Conservation (phyloP, 257 asterid species). For the Solanum pimpinellifolium region DNA sequence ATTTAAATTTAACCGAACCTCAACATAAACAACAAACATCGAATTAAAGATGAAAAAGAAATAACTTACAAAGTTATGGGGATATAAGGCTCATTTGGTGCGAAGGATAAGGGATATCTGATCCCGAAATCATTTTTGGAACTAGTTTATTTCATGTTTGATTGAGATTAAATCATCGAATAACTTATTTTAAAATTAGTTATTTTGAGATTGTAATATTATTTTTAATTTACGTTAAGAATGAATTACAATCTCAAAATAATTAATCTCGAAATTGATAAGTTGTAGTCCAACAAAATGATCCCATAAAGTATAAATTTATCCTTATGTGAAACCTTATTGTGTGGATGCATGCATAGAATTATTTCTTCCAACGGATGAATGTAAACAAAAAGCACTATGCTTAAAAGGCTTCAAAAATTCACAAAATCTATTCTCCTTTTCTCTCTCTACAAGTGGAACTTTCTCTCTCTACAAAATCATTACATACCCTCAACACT, state of each 20-base stretch:
- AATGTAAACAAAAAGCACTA: background rate
- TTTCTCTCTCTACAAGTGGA: background rate
- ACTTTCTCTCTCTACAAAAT: background rate
- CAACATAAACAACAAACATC: background rate
- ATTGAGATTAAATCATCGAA: background rate
- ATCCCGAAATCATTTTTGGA: no score
- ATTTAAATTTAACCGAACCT: background rate
- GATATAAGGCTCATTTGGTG: background rate
- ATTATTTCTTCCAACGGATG: background rate
- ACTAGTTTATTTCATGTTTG: no score
- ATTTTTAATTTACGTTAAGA: no score
- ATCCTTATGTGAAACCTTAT: background rate
- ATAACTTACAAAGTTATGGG: background rate
- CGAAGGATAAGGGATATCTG: background rate
- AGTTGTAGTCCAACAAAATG: no score
- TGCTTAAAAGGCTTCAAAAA: background rate
- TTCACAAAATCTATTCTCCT: background rate
- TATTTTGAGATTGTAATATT: no score
- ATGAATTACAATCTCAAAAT: background rate
- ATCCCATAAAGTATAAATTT: background rate
- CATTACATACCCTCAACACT: background rate
- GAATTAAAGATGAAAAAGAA: background rate
- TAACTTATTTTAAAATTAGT: no score
- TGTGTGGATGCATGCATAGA: background rate
- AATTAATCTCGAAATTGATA: no score